Conservation (phyloP, 2,329 filamentous ascomycete species). For the Alternaria tenuissima region DNA sequence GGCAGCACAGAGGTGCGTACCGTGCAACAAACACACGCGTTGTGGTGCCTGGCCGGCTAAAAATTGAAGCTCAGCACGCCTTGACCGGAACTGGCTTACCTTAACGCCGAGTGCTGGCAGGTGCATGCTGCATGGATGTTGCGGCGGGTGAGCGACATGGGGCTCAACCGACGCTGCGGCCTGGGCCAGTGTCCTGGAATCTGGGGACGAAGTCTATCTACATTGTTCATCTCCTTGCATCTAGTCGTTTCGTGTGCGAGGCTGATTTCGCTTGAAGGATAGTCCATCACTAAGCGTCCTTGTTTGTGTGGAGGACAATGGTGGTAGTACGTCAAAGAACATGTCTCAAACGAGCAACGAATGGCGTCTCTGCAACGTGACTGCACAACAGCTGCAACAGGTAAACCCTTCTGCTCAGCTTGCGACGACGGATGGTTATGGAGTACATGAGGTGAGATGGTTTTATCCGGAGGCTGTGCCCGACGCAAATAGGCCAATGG, state of each 20-base stretch:
- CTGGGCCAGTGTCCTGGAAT: conserved; percentile 21
- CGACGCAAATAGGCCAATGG: not conserved
- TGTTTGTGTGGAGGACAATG: not conserved
- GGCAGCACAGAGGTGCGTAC: conserved; percentile 1
- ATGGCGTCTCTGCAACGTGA: conserved; percentile 5
- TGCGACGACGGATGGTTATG: not conserved
- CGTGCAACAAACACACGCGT: conserved; percentile 7
- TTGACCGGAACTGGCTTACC: conserved; percentile 7
- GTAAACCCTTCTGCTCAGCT: not conserved
- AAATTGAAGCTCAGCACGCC: conserved; percentile 5
- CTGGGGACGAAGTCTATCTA: conserved; percentile 14
- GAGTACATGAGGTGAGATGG: conserved; percentile 1
- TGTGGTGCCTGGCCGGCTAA: conserved; percentile 4
- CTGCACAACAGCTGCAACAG: not conserved
- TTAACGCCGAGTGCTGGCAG: conserved; percentile 3
- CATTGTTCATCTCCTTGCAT: not conserved
- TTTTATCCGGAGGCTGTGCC: not conserved
- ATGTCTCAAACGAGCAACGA: not conserved
- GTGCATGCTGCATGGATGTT: conserved; percentile 3
- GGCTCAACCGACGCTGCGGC: conserved; percentile 10
- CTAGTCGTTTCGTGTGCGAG: conserved; percentile 7
- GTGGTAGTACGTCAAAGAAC: not conserved
- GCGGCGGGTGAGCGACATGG: conserved; percentile 18
- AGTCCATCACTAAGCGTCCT: not conserved
- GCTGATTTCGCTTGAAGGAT: not conserved